These are phyloP conservation scores for Angophora floribunda DNA, from an alignment of 345 rosid genomes.

Conservation along the genomic window DNA sequence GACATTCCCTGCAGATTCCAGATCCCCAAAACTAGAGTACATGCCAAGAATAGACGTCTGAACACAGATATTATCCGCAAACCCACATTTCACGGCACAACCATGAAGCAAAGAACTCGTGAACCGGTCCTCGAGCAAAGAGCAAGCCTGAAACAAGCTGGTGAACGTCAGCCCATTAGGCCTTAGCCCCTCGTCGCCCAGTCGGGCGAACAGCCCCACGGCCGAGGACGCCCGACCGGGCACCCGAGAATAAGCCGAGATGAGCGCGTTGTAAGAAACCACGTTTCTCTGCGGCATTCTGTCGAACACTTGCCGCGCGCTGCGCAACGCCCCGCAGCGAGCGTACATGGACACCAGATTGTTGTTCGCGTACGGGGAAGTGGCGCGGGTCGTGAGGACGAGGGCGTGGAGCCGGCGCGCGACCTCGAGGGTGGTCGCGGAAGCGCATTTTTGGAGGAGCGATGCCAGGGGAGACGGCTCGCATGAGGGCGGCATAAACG, in stretches of 20 bases:
- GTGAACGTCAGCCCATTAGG: conserved; percentile 66
- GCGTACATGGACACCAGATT: conserved; percentile 57
- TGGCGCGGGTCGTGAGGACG: conserved; percentile 23
- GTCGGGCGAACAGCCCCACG: conserved; percentile 14
- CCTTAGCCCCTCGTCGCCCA: conserved; percentile 34
- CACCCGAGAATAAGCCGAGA: conserved; percentile 57
- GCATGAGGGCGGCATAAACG: conserved; percentile 14
- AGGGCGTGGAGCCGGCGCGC: conserved; percentile 68
- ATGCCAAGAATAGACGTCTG: conserved; percentile 75
- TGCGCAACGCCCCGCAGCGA: conserved; percentile 34
- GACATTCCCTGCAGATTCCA: conserved; percentile 41
- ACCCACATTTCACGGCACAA: conserved; percentile 41
- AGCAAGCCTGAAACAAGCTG: conserved; percentile 59
- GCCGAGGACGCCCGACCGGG: conserved; percentile 11
- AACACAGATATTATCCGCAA: conserved; percentile 28
- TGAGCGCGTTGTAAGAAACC: conserved; percentile 60
- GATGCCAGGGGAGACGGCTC: conserved; percentile 17
- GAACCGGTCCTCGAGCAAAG: conserved; percentile 30
- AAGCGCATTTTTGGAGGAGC: conserved; percentile 45
- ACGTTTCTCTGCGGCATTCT: conserved; percentile 56
- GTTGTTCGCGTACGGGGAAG: conserved; percentile 48
- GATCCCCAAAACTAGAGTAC: conserved; percentile 57
- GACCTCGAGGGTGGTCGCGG: conserved; percentile 16
- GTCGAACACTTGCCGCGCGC: conserved; percentile 51
- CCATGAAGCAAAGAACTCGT: conserved; percentile 48